These are phyloP conservation scores for Tremella mesenterica DNA, from an alignment of 768 basidiomycete genomes.

Conservation along the genomic window DNA sequence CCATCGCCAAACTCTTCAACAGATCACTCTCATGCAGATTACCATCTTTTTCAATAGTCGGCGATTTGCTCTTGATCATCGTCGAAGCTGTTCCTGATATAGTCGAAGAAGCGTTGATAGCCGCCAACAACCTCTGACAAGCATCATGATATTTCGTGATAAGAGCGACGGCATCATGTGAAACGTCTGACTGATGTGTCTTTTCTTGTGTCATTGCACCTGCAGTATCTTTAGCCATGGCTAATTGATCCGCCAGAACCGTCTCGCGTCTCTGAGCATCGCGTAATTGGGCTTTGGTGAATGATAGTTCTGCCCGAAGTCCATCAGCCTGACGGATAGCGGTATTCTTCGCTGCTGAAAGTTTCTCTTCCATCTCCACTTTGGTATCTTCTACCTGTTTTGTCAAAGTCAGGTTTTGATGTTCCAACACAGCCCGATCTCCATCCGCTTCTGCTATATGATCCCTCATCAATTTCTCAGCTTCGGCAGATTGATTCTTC, in stretches of 20 bases:
- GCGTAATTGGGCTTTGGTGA: constrained; percentile 38
- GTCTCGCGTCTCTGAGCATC: constrained; percentile 34
- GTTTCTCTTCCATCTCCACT: constrained; percentile 45
- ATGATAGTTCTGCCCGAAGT: constrained; percentile 63
- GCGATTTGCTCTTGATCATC: background rate
- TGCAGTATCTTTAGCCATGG: constrained; percentile 34
- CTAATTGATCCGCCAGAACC: constrained; percentile 29
- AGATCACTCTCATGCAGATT: constrained; percentile 22
- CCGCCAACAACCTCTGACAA: constrained; percentile 28
- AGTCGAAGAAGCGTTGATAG: constrained; percentile 38
- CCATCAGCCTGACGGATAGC: constrained; percentile 48
- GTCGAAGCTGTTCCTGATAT: constrained; percentile 29
- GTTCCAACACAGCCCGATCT: constrained; percentile 83
- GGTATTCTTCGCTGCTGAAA: constrained; percentile 20
- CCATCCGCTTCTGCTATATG: constrained; percentile 88
- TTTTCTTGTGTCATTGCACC: constrained; percentile 21
- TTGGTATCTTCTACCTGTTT: constrained; percentile 66
- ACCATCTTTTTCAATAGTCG: constrained; percentile 8
- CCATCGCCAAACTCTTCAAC: constrained; percentile 22
- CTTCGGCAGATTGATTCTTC: constrained; percentile 56
- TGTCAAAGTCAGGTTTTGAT: constrained; percentile 67
- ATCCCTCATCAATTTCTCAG: constrained; percentile 64
- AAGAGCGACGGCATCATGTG: constrained; percentile 37
- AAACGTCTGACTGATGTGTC: constrained; percentile 25
- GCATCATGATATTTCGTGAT: constrained; percentile 41